Evolutionary conservation across 2,329 filamentous ascomycete genomes (phyloP).

Genomic region (Xylaria sp.): DNA sequence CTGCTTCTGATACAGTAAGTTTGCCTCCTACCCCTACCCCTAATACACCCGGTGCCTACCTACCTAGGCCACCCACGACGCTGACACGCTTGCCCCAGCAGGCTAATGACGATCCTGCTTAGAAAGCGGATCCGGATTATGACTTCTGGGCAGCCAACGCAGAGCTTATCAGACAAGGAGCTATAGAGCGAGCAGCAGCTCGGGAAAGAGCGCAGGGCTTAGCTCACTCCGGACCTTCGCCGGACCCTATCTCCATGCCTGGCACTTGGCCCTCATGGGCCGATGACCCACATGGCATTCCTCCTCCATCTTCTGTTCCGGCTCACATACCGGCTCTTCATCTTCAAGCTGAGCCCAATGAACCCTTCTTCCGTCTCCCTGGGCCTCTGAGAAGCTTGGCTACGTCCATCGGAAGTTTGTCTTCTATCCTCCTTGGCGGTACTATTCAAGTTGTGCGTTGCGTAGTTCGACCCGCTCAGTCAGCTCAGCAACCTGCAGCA

Average conservation of each 20-base stretch:
- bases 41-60: neutral
- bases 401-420: slow-evolving; percentile 5
- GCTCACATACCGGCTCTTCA: neutral
- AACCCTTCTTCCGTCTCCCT: neutral
- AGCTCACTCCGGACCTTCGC: neutral
- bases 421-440: slow-evolving; percentile 4
- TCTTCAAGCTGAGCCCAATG: neutral
- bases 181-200: neutral
- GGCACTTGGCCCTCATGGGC: slow-evolving; percentile 35
- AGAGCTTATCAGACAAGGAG: slow-evolving; percentile 7
- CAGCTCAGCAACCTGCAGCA: neutral
- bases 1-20: slow-evolving; percentile 17
- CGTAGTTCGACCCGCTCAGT: slow-evolving; percentile 6
- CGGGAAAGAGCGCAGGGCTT: neutral
- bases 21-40: neutral
- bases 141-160: slow-evolving; percentile 24
- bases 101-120: slow-evolving; percentile 35
- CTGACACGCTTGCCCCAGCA: slow-evolving; percentile 26
- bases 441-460: slow-evolving; percentile 11
- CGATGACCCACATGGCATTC: slow-evolving; percentile 18
- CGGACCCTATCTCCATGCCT: slow-evolving; percentile 25
- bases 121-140: slow-evolving; percentile 31
- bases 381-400: slow-evolving; percentile 13
- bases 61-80: neutral
- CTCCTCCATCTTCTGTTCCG: neutral